Evolutionary conservation across 257 asterid species (phyloP), one percentile per base, ranked within the genome.

Genomic region (Apocynum venetum): DNA sequence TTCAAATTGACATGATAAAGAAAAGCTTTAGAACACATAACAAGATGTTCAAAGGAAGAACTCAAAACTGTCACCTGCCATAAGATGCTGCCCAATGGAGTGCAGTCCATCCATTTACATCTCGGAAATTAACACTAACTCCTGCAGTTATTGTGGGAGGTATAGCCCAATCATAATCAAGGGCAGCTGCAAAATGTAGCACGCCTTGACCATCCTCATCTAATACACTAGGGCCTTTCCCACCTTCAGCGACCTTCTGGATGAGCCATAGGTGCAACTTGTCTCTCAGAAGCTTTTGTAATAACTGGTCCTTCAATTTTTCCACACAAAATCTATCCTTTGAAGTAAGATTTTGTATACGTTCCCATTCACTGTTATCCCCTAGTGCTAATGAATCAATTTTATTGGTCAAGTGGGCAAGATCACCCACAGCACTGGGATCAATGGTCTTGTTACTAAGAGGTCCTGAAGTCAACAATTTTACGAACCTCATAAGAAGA

Each of bases 31-130:
- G 31, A 14, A 67, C 31, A 68, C 15, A 0, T 5, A 64, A 0
- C 2, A 41, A 31, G 6, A 43, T 68, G 35, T 68, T 44, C 17
- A 8, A 25, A 43, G 15, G 52, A 41, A 43, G 4, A 43, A 9
- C 38, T 38, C 53, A 44, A 43, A 48, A 68, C 6, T 19, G 15
- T 68, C 83, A 94, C 98, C 98, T 91, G 84, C 98, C 98, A 85
- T 83, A 91, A 74, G 77, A 84, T 60, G 98, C 98, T 47, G 98
- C 98, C 98, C 98, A 94, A 82, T 94, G 98, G 81, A 94, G 97
- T 0, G 97, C 97, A 55, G 94, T 94, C 97, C 98, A 91, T 78
- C 98, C 98, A 86, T 89, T 92, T 13, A 80, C 84, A 83, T 93
- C 98, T 80, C 98, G 91, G 78, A 91, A 93, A 81, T 93, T 87